Evolutionary conservation across 176 grass and related monocot genomes (phyloP).

Genomic region (Carex scoparia): DNA sequence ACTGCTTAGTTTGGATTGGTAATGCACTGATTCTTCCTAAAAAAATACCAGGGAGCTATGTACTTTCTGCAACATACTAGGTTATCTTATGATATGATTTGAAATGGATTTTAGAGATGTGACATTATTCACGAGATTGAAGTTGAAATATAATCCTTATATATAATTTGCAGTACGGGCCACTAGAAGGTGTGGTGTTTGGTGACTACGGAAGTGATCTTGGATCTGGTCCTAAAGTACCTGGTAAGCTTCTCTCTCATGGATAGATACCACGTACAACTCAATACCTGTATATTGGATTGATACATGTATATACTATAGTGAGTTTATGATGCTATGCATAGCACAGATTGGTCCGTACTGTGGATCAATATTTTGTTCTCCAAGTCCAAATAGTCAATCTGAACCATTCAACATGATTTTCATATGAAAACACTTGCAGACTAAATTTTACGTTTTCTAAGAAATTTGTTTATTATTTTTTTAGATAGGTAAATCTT

Average conservation of each 20-base stretch:
- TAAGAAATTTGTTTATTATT: no score
- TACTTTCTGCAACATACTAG: background rate
- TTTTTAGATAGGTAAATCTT: no score
- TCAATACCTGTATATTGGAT: background rate
- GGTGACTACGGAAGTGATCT: constrained; percentile 88
- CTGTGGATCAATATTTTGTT: no score
- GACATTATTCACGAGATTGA: constrained; percentile 13
- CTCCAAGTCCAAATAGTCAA: no score
- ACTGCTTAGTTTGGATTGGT: background rate
- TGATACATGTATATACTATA: background rate
- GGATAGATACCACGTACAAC: no score
- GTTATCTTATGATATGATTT: constrained; percentile 1
- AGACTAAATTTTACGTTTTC: no score
- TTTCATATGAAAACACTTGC: no score
- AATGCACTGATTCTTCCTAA: no score
- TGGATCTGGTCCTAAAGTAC: constrained; percentile 71
- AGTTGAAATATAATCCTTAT: constrained; percentile 13
- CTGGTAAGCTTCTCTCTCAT: constrained; percentile 41
- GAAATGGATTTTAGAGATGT: background rate
- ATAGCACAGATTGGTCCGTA: no score
- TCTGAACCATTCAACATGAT: no score
- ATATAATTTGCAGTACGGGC: constrained; percentile 56
- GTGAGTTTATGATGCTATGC: no score
- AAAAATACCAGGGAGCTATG: no score
- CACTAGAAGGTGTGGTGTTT: constrained; percentile 86